These are phyloP conservation scores for Aspergillus eucalypticola DNA, from an alignment of 2,329 filamentous ascomycete genomes.

Conservation along the genomic window DNA sequence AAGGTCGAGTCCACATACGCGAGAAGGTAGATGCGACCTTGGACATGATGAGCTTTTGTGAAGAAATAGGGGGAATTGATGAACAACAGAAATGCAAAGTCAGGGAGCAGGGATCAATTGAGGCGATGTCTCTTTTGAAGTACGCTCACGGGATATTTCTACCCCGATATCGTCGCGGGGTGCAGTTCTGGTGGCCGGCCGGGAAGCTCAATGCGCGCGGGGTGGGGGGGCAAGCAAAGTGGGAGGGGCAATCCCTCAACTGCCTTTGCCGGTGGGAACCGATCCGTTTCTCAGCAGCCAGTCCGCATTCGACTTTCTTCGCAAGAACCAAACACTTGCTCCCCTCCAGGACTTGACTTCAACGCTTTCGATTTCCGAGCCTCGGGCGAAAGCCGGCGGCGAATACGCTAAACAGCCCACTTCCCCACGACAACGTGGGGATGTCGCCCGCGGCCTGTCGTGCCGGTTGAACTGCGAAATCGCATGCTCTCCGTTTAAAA, in stretches of 20 bases:
- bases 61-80: background rate
- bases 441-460: constrained; percentile 15
- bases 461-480: constrained; percentile 5
- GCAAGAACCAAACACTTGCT: background rate
- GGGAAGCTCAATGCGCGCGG: background rate
- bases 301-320: background rate
- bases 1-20: constrained; percentile 24
- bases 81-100: background rate
- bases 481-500: constrained; percentile 7
- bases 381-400: constrained; percentile 13
- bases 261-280: background rate
- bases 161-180: constrained; percentile 20
- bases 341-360: background rate
- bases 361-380: background rate
- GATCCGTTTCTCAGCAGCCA: background rate
- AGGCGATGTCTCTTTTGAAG: constrained; percentile 1
- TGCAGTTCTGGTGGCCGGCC: background rate
- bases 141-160: constrained; percentile 24
- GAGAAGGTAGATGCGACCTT: constrained; percentile 42
- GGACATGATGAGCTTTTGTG: constrained; percentile 27
- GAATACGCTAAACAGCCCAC: constrained; percentile 9
- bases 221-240: background rate
- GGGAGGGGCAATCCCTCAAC: background rate
- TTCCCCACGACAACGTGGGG: constrained; percentile 20
- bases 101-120: background rate